phyloP scores from a whole-genome alignment of 257 asterid species.

The Vinca minor region DNA sequence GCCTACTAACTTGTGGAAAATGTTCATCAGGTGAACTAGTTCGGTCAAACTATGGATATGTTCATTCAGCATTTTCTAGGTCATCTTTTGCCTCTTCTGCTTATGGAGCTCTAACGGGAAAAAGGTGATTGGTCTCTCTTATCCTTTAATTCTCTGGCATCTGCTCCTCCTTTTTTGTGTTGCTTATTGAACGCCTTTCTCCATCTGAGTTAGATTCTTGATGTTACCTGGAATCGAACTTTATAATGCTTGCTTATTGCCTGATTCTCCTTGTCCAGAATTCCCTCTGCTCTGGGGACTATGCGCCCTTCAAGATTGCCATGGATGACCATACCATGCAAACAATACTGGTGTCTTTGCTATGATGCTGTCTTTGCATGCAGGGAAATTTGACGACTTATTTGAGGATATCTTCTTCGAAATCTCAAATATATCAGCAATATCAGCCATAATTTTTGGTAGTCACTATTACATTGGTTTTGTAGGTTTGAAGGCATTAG shows the following conservation, averaged over 20 bases:
- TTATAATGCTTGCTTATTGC: slow-evolving; percentile 1
- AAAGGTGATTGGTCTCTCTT: slow-evolving; percentile 30
- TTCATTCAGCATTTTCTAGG: slow-evolving; percentile 47
- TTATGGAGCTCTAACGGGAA: slow-evolving; percentile 73
- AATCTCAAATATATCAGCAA: neutral
- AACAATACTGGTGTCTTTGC: slow-evolving; percentile 71
- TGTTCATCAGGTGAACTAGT: slow-evolving; percentile 60
- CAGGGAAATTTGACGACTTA: slow-evolving; percentile 22
- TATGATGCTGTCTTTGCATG: slow-evolving; percentile 49
- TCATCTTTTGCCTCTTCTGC: slow-evolving; percentile 54
- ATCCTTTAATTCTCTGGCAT: neutral
- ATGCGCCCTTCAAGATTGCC: slow-evolving; percentile 48
- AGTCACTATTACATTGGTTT: neutral
- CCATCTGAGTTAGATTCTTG: neutral
- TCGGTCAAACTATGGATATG: slow-evolving; percentile 44
- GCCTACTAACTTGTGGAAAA: slow-evolving; percentile 18
- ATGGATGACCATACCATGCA: slow-evolving; percentile 69
- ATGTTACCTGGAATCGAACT: neutral
- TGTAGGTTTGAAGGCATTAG: neutral
- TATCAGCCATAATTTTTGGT: neutral
- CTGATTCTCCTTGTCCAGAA: slow-evolving; percentile 32
- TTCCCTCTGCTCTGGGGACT: slow-evolving; percentile 34
- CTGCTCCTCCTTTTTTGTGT: neutral
- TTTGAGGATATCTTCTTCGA: neutral
- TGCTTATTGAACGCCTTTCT: neutral